Evolutionary conservation across 2,329 filamentous ascomycete species (phyloP).

Genomic region (Alternaria longipes): DNA sequence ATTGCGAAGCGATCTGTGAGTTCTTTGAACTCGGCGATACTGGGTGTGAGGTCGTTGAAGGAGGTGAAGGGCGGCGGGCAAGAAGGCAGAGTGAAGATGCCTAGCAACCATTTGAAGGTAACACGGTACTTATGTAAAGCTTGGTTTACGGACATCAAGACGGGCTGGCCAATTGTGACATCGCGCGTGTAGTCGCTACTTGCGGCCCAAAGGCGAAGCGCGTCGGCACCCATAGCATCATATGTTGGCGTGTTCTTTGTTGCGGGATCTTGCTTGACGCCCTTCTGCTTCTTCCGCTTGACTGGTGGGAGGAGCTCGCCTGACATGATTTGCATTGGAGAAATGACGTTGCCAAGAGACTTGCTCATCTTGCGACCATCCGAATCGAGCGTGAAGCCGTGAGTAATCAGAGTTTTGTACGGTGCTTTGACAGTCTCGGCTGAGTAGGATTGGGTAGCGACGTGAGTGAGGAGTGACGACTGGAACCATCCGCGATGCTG

Average conservation of each 20-base stretch:
- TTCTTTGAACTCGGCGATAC: constrained; percentile 14
- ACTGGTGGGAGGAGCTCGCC: constrained; percentile 78
- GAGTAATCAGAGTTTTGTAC: constrained; percentile 89
- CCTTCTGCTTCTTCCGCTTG: constrained; percentile 68
- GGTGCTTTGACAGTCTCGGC: constrained; percentile 64
- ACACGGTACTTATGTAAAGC: constrained; percentile 86
- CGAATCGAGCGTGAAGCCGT: constrained; percentile 91
- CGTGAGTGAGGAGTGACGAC: constrained; percentile 87
- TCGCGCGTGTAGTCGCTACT: constrained; percentile 92
- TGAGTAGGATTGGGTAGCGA: constrained; percentile 66
- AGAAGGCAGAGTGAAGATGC: constrained; percentile 61
- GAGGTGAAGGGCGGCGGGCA: constrained; percentile 41
- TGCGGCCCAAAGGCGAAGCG: constrained; percentile 88
- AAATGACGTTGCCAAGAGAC: constrained; percentile 87
- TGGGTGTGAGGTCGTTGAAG: constrained; percentile 29
- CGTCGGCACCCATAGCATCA: constrained; percentile 84
- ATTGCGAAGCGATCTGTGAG: constrained; percentile 72
- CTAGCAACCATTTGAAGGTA: constrained; percentile 89
- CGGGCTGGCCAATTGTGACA: constrained; percentile 79
- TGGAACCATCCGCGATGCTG: constrained; percentile 99
- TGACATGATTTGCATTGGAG: constrained; percentile 83
- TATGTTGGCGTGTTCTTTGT: constrained; percentile 55
- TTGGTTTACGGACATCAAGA: constrained; percentile 79
- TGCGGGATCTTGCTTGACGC: constrained; percentile 37
- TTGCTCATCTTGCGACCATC: constrained; percentile 99